Evolutionary conservation across 192 early-diverging fungal species (phyloP).

Genomic region (Hyaloraphidium curvatum): DNA sequence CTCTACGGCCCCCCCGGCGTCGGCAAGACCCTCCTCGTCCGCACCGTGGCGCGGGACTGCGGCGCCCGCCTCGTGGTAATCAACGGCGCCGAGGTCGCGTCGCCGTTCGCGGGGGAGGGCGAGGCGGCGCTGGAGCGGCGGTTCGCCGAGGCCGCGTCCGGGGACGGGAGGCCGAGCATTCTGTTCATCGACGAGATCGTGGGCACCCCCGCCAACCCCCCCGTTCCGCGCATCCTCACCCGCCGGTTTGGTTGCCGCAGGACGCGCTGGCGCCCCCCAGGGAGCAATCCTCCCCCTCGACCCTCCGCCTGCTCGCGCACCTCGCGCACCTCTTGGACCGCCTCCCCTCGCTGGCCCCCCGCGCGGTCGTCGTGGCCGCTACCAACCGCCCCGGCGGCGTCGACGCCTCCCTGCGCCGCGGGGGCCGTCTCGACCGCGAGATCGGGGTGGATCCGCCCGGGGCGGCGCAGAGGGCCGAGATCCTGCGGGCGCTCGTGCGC

Average conservation of each 20-base stretch:
- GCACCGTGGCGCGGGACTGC: slow-evolving; percentile 44
- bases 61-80: slow-evolving; percentile 49
- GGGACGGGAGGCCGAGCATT: slow-evolving; percentile 31
- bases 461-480: slow-evolving; percentile 31
- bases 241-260: slow-evolving; percentile 14
- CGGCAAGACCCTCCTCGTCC: slow-evolving; percentile 80
- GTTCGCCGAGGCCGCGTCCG: slow-evolving; percentile 45
- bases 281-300: not conserved
- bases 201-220: slow-evolving; percentile 6
- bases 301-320: not conserved
- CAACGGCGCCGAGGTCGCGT: slow-evolving; percentile 80
- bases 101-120: slow-evolving; percentile 72
- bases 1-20: slow-evolving; percentile 88
- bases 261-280: slow-evolving; percentile 55
- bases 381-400: slow-evolving; percentile 76
- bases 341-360: slow-evolving; percentile 28
- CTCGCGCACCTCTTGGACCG: too few relatives aligned
- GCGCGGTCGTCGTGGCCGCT: slow-evolving; percentile 61
- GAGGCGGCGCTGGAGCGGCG: slow-evolving; percentile 13
- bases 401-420: slow-evolving; percentile 62
- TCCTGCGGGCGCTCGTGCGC: slow-evolving; percentile 34
- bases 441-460: slow-evolving; percentile 58
- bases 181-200: slow-evolving; percentile 96
- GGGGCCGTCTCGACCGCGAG: slow-evolving; percentile 77
- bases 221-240: not conserved